phyloP scores from a whole-genome alignment of 2,329 filamentous ascomycete genomes.

The Aspergillus terreus region DNA sequence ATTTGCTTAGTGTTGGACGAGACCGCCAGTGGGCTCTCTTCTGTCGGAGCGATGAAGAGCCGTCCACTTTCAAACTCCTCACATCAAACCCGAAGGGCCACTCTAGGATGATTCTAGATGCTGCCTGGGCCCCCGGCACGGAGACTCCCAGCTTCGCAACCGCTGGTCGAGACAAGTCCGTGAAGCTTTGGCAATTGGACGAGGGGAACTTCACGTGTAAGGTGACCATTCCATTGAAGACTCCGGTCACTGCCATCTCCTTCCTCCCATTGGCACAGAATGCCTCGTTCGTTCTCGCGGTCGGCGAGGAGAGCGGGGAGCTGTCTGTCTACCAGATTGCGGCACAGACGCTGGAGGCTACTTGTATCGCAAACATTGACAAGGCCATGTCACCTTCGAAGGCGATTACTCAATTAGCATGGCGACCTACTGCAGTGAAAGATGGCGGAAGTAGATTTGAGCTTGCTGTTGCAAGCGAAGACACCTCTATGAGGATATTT shows the following conservation, averaged over 20 bases:
- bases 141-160: constrained; percentile 66
- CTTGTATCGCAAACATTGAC: constrained; percentile 30
- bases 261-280: constrained; percentile 47
- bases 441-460: constrained; percentile 21
- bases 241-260: constrained; percentile 68
- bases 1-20: constrained; percentile 81
- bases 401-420: constrained; percentile 64
- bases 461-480: constrained; percentile 46
- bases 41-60: constrained; percentile 44
- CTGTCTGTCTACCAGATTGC: constrained; percentile 41
- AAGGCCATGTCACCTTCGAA: constrained; percentile 55
- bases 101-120: constrained; percentile 85
- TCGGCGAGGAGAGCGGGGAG: constrained; percentile 46
- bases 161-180: constrained; percentile 81
- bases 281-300: constrained; percentile 37
- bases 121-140: constrained; percentile 67
- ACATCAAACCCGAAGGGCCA: constrained; percentile 79
- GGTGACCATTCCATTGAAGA: constrained; percentile 52
- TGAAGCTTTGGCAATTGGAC: constrained; percentile 64
- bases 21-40: constrained; percentile 92
- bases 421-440: constrained; percentile 51
- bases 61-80: constrained; percentile 53
- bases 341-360: constrained; percentile 26
- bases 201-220: constrained; percentile 50
- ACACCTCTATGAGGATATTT: constrained; percentile 42